Base-by-base conservation (phyloP, 2,329 filamentous ascomycete species). In the Metarhizium guizhouense region DNA sequence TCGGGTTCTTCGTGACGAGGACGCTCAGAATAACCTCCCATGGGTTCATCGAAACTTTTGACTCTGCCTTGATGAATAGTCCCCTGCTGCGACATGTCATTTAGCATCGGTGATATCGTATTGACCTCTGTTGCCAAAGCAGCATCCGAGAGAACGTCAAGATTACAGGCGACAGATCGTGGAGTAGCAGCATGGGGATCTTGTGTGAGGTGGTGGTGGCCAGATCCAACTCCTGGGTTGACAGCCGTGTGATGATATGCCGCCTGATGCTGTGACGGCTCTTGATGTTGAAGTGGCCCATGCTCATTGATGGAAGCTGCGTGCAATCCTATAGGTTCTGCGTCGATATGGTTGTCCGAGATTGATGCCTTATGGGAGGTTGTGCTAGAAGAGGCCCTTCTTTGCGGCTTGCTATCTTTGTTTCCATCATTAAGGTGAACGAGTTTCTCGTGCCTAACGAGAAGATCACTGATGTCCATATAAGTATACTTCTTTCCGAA, bases 401-500 rank as follows among this genome's bases (percentile, higher is more conserved):
- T 73, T 30, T 74, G 73, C 54, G 79, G 73, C 63, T 64, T 71
- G 59, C 70, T 75, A 63, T 83, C 79, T 61, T 81, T 82, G 67
- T 71, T 77, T 61, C 76, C 77, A 67, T 83, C 80, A 70, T 81
- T 83, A 65, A 83, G 76, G 66, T 85, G 82, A 63, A 83, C 81
- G 62, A 84, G 78, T 70, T 84, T 84, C 70, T 84, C 80, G 70
- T 85, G 82, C 60, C 82, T 76, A 59, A 83, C 80, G 61, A 85
- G 75, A 58, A 85, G 76, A 67, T 84, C 82, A 61, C 81, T 84
- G 72, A 81, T 82, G 71, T 83, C 75, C 79, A 82, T 83, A 73
- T 45, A 18, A 82, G 78, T 61, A 67, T 30, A 10, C 20, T 43
- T 32, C 25, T 45, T 20, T n/a, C n/a, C 20, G 42, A 29, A 30